Base-by-base conservation (phyloP, 495 filamentous ascomycete genomes). In the Annulohypoxylon maeteangense region DNA sequence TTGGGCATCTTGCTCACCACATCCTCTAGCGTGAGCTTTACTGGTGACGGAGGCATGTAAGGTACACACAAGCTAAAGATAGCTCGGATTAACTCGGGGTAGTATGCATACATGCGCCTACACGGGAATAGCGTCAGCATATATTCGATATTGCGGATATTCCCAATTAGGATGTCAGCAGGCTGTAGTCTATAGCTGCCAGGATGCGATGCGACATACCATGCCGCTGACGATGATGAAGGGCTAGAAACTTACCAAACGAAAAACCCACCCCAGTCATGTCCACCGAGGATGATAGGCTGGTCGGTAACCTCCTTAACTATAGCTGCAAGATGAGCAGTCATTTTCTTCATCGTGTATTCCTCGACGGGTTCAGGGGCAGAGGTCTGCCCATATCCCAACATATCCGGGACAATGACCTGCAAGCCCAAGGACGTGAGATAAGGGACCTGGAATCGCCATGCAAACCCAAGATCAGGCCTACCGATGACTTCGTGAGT, bases 11-110 rank as follows among this genome's bases (percentile, higher is more conserved):
- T 85, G 8, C 79, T 74, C 4, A 91, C 86, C 2, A 93, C 66
- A 3, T 87, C 65, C 55, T 90, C 84, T 0, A 89, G 70, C 0
- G 87, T 74, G 3, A 84, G 16, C 64, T 83, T 90, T 32, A 77
- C 71, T 48, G 81, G 78, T 1, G 70, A 62, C 0, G 90, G 89
- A 10, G 87, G 74, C 2, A 70, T 58, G 76, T 88, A 97, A 0
- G 94, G 91, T 4, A 93, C 93, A 76, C 92, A 96, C 44, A 97
- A 80, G 40, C 86, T 86, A 78, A 97, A 92, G 34, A 98, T 83
- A 58, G 90, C 87, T 1, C 83, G 82, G 55, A 97, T 81, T 14
- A 95, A 79, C 32, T 89, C 80, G 0, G 93, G 94, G 51, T 93
- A 83, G 83, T 88, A 92, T 48, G 91, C 85, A 7, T 90, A 87